Evolutionary conservation across 2,329 filamentous ascomycete species (phyloP).

Genomic region (Magnaporthiopsis incrustans): DNA sequence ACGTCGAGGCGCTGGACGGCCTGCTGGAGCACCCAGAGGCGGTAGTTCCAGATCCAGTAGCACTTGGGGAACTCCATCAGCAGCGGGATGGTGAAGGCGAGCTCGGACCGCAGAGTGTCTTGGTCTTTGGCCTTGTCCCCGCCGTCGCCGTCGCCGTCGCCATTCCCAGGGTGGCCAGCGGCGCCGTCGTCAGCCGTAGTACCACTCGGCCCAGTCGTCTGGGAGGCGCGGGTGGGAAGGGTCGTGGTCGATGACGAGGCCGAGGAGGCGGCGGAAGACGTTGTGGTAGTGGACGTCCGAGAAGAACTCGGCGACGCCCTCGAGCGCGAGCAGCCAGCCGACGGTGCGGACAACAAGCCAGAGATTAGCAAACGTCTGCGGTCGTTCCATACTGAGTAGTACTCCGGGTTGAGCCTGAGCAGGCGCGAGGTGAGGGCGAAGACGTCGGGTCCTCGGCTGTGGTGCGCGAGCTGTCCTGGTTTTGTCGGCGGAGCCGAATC

Average conservation of each 20-base stretch:
- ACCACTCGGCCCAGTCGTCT: slow-evolving; percentile 45
- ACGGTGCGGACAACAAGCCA: slow-evolving; percentile 47
- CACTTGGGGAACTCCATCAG: slow-evolving; percentile 86
- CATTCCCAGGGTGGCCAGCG: slow-evolving; percentile 20
- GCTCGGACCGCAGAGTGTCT: slow-evolving; percentile 60
- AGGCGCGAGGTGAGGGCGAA: slow-evolving; percentile 65
- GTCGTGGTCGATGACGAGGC: slow-evolving; percentile 44
- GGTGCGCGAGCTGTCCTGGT: slow-evolving; percentile 30
- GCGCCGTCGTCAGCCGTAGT: slow-evolving; percentile 34
- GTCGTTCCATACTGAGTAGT: slow-evolving; percentile 88
- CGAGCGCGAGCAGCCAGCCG: slow-evolving; percentile 43
- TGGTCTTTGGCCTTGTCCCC: slow-evolving; percentile 22
- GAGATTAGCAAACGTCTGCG: slow-evolving; percentile 63
- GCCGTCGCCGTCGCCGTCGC: slow-evolving; percentile 1
- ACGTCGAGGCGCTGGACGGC: slow-evolving; percentile 56
- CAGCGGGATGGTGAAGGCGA: slow-evolving; percentile 76
- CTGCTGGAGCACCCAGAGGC: slow-evolving; percentile 73
- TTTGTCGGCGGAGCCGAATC: neutral
- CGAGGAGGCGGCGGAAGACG: slow-evolving; percentile 53
- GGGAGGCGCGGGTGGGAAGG: slow-evolving; percentile 37
- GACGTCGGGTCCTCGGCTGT: slow-evolving; percentile 44
- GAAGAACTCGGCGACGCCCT: slow-evolving; percentile 46
- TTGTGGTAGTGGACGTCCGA: slow-evolving; percentile 49
- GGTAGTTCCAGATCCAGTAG: slow-evolving; percentile 99
- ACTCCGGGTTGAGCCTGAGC: slow-evolving; percentile 72